Evolutionary conservation across 2,329 filamentous ascomycete species (phyloP).

Genomic region (Penicillium nordicum): DNA sequence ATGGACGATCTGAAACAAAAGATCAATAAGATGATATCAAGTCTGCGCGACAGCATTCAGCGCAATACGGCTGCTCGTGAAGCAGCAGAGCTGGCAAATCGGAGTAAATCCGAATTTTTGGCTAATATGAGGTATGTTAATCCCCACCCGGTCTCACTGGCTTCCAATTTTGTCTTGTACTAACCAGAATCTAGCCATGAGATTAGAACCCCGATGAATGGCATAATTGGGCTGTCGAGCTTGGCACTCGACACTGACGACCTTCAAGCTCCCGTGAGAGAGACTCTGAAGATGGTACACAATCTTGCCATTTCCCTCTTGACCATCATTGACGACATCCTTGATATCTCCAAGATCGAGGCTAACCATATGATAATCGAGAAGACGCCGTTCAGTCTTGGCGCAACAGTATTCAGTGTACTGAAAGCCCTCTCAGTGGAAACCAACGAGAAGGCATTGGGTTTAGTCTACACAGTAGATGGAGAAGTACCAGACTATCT

Average conservation of each 20-base stretch:
- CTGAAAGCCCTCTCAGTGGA: slow-evolving; percentile 89
- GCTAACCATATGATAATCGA: slow-evolving; percentile 95
- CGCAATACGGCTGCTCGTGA: slow-evolving; percentile 90
- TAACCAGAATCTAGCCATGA: slow-evolving; percentile 60
- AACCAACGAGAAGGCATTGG: slow-evolving; percentile 90
- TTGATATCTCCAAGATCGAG: slow-evolving; percentile 71
- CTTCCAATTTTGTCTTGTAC: neutral
- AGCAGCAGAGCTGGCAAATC: slow-evolving; percentile 88
- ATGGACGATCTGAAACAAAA: slow-evolving; percentile 98
- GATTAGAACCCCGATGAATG: slow-evolving; percentile 92
- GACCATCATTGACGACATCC: slow-evolving; percentile 82
- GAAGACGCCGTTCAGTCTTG: slow-evolving; percentile 87
- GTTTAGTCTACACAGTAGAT: slow-evolving; percentile 85
- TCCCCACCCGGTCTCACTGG: too few relatives aligned
- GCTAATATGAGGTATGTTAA: slow-evolving; percentile 73
- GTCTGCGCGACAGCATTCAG: slow-evolving; percentile 87
- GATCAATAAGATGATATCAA: slow-evolving; percentile 97
- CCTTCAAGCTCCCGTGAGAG: slow-evolving; percentile 83
- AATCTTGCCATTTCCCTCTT: slow-evolving; percentile 88
- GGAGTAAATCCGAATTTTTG: slow-evolving; percentile 93
- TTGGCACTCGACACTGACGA: slow-evolving; percentile 88
- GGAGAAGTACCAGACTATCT: slow-evolving; percentile 88
- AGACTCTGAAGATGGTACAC: slow-evolving; percentile 96
- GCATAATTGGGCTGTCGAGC: slow-evolving; percentile 94
- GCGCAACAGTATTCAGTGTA: slow-evolving; percentile 92